Conservation (phyloP, 31 red algal species). For the Asparagopsis taxiformis region DNA sequence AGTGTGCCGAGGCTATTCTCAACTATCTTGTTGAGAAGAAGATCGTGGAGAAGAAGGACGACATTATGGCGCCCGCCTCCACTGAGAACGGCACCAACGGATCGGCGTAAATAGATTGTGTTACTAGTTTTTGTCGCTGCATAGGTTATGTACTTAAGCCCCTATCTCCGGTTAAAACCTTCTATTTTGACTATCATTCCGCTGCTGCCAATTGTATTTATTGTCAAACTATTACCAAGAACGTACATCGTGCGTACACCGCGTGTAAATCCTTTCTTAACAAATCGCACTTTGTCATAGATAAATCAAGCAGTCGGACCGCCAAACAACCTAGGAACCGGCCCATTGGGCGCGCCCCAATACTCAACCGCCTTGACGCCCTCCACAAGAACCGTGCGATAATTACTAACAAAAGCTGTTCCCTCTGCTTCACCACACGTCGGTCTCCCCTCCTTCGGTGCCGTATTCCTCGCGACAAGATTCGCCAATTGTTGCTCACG, state of each 20-base stretch:
- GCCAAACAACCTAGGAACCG: conserved; percentile 71
- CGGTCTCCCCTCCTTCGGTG: conserved; percentile 39
- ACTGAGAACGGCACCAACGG: background rate
- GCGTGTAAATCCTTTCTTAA: too few relatives aligned
- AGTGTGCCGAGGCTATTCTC: conserved; percentile 67
- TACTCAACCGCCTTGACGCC: conserved; percentile 80
- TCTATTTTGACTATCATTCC: background rate
- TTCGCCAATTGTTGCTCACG: conserved; percentile 33
- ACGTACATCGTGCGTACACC: too few relatives aligned
- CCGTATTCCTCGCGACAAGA: conserved; percentile 6
- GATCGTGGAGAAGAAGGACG: conserved; percentile 30
- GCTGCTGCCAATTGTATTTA: background rate
- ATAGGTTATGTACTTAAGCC: background rate
- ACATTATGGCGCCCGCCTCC: background rate
- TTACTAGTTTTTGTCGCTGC: background rate
- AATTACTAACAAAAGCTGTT: conserved; percentile 71
- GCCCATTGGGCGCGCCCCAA: conserved; percentile 64
- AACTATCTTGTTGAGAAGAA: conserved; percentile 52
- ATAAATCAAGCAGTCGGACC: conserved; percentile 54
- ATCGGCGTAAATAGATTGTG: background rate
- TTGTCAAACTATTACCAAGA: background rate
- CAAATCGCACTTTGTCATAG: too few relatives aligned
- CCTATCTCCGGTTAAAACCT: background rate
- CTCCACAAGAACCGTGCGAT: conserved; percentile 49
- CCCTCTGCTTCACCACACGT: conserved; percentile 80